Base-by-base conservation (phyloP, 2,329 filamentous ascomycete species). In the Aspergillus udagawae region DNA sequence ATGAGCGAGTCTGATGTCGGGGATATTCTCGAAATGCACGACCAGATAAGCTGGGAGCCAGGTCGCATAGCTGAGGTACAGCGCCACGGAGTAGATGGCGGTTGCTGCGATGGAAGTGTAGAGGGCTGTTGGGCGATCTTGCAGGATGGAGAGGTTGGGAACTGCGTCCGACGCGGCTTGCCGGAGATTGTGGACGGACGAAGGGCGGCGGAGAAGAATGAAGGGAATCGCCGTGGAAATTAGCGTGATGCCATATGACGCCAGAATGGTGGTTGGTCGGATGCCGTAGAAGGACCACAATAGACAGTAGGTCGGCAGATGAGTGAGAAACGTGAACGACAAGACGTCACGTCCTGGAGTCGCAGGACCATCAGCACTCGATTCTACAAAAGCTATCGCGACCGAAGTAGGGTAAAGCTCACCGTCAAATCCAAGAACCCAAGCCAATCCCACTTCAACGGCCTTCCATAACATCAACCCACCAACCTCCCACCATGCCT, bases 251-350 rank as follows among this genome's bases (percentile, higher is more conserved):
- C 77, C 72, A 52, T 91, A 81, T 38, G 85, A 85, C 42, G 83
- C 77, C 29, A 86, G 67, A 21, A 87, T 81, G 0, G 88, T 87
- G 53, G 78, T 73, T 27, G 83, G 78, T 27, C 83, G 82, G 63
- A 95, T 81, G 38, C 80, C 75, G 81, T 95, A 96, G 78, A 95
- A 96, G 53, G 86, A 86, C 29, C 81, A 80, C 28, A 96, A 80
- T 47, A 97, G 85, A 69, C 89, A 90, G 60, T 89, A 84, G 66
- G 85, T 84, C 47, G 92, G 93, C 21, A 88, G 83, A 74, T 91
- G 86, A 55, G 88, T 87, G 45, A 97, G 79, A 59, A 91, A 72
- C 57, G 84, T 83, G 68, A 91, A 77, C 49, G 84, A 81, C 10
- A 83, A 83, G 52, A 89, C 78, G 71, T 91, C 88, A 70, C 85